These are phyloP conservation scores for Umbellularia californica DNA, from an alignment of 164 flowering plant genomes.

Conservation along the genomic window DNA sequence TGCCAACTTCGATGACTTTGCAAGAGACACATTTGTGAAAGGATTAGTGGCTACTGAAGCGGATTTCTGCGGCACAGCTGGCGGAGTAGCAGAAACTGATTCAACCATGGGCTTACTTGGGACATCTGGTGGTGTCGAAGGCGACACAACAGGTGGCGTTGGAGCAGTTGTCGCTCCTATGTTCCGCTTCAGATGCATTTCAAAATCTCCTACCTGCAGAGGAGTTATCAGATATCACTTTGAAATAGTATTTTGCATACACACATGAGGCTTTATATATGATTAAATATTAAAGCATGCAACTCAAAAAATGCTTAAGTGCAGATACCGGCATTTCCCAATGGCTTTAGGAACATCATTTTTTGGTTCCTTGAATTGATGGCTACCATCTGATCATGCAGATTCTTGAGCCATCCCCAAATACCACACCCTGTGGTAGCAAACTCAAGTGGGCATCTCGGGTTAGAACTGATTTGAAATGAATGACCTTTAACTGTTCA, in stretches of 20 bases:
- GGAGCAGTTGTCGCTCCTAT: constrained; percentile 42
- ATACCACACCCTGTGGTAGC: no score
- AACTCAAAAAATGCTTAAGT: background rate
- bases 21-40: constrained; percentile 40
- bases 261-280: background rate
- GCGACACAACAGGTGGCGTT: constrained; percentile 33
- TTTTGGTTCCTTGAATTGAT: no score
- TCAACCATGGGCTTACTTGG: constrained; percentile 58
- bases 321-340: no score
- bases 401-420: no score
- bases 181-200: constrained; percentile 80
- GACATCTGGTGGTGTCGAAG: constrained; percentile 48
- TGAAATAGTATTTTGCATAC: no score
- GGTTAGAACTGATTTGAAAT: no score
- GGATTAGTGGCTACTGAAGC: constrained; percentile 42
- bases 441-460: no score
- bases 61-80: constrained; percentile 44
- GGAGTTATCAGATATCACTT: background rate
- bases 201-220: constrained; percentile 79
- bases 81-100: constrained; percentile 37
- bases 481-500: no score
- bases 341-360: no score
- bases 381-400: no score
- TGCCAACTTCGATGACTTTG: constrained; percentile 57
- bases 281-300: background rate